Conservation (phyloP, 2,329 filamentous ascomycete species). For the Apiospora aurea region DNA sequence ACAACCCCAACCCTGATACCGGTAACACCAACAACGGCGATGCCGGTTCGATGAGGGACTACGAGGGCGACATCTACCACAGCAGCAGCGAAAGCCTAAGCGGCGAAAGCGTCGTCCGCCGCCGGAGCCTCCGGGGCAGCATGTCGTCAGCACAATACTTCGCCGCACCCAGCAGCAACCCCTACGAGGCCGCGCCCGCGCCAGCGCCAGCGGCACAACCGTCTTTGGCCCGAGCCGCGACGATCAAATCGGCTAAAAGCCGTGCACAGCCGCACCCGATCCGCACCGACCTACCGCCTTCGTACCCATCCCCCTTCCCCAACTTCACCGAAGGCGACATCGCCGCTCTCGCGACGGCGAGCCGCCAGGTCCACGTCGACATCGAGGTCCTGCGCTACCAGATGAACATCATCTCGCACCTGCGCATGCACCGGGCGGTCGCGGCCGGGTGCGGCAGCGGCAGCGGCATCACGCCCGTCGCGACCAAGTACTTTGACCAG, state of each 20-base stretch:
- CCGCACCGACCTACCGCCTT: not conserved
- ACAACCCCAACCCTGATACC: slow-evolving; percentile 18
- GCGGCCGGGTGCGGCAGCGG: slow-evolving; percentile 51
- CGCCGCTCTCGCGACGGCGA: slow-evolving; percentile 63
- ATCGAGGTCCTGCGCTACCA: slow-evolving; percentile 85
- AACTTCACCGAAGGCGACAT: slow-evolving; percentile 56
- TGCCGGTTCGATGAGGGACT: slow-evolving; percentile 31
- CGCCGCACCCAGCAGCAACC: slow-evolving; percentile 6
- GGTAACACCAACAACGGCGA: slow-evolving; percentile 39
- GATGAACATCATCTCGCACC: slow-evolving; percentile 85
- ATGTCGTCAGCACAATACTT: slow-evolving; percentile 12
- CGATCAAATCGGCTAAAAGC: not conserved
- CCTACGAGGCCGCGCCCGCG: not conserved
- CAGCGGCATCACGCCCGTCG: slow-evolving; percentile 75
- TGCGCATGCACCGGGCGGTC: slow-evolving; percentile 87
- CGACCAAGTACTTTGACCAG: slow-evolving; percentile 78
- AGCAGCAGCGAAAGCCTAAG: slow-evolving; percentile 35
- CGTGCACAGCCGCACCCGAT: not conserved
- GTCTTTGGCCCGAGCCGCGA: too few species aligned
- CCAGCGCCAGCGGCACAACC: not conserved
- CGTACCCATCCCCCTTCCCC: not conserved
- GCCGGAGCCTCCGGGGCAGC: slow-evolving; percentile 28
- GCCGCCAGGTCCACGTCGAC: slow-evolving; percentile 67
- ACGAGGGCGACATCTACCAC: slow-evolving; percentile 12
- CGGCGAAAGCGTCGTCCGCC: slow-evolving; percentile 52